Evolutionary conservation across 345 rosid species (phyloP).

Genomic region (Salix exigua): DNA sequence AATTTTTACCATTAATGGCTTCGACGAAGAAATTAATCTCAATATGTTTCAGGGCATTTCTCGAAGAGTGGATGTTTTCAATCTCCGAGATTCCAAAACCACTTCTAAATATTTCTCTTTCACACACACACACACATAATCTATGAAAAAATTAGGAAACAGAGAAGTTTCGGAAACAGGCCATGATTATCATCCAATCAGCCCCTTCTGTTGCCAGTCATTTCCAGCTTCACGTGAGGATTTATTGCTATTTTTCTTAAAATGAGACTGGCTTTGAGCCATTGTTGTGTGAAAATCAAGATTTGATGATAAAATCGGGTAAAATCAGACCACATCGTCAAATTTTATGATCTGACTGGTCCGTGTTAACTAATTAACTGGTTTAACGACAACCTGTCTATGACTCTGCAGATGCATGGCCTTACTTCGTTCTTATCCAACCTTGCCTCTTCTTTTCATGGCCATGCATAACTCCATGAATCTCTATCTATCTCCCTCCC

Average conservation of each 20-base stretch:
- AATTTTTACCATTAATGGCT: too few relatives aligned
- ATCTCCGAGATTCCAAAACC: not conserved
- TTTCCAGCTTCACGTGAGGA: not conserved
- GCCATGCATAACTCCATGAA: not conserved
- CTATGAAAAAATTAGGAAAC: not conserved
- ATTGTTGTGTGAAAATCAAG: too few relatives aligned
- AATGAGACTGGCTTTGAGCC: not conserved
- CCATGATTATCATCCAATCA: not conserved
- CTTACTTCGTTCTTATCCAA: constrained; percentile 34
- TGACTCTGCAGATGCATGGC: constrained; percentile 18
- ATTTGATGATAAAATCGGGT: too few relatives aligned
- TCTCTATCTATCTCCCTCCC: not conserved
- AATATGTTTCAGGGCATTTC: too few relatives aligned
- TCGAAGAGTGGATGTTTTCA: not conserved
- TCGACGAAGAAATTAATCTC: too few relatives aligned
- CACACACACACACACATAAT: not conserved
- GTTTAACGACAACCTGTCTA: not conserved
- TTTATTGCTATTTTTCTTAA: not conserved
- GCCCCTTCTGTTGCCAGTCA: not conserved
- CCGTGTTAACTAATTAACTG: too few relatives aligned
- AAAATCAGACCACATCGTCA: too few relatives aligned
- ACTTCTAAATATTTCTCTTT: not conserved
- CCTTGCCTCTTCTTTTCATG: constrained; percentile 16
- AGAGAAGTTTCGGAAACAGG: not conserved
- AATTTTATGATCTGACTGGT: too few relatives aligned